Evolutionary conservation across 2,329 filamentous ascomycete genomes (phyloP).

Genomic region (Aschersonia sp.): DNA sequence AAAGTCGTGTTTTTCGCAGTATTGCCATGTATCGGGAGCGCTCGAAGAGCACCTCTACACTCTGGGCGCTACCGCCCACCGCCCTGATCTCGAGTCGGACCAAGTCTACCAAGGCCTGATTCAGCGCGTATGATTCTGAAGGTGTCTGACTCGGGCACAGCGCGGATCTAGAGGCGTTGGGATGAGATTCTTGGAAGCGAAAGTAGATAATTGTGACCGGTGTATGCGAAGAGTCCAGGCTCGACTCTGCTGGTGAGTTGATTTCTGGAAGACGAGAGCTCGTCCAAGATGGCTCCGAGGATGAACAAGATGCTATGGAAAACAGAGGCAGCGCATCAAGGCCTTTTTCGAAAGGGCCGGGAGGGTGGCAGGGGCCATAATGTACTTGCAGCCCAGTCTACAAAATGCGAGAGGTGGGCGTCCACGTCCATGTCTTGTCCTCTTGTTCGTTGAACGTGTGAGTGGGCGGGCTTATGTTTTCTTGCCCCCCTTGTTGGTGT

Average conservation of each 20-base stretch:
- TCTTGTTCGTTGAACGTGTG: background rate
- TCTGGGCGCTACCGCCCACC: background rate
- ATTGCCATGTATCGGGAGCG: background rate
- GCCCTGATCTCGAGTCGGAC: too few species aligned
- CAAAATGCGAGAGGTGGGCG: background rate
- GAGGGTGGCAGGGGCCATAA: background rate
- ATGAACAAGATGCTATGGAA: too few species aligned
- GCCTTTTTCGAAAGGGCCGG: background rate
- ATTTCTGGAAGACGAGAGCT: too few species aligned
- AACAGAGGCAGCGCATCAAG: background rate
- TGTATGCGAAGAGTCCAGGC: too few species aligned
- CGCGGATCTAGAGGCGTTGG: too few species aligned
- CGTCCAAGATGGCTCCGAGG: too few species aligned
- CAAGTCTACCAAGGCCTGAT: too few species aligned
- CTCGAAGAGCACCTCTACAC: background rate
- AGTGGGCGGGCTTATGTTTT: background rate
- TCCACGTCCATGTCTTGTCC: background rate
- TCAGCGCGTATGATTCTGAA: too few species aligned
- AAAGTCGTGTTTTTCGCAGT: background rate
- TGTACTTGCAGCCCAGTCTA: background rate
- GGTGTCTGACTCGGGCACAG: too few species aligned
- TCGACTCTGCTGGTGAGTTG: too few species aligned
- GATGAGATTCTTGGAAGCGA: too few species aligned
- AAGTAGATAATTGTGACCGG: too few species aligned
- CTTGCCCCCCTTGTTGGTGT: background rate